These are phyloP conservation scores for Breynia disticha DNA, from an alignment of 441 rosid genomes.

Conservation along the genomic window DNA sequence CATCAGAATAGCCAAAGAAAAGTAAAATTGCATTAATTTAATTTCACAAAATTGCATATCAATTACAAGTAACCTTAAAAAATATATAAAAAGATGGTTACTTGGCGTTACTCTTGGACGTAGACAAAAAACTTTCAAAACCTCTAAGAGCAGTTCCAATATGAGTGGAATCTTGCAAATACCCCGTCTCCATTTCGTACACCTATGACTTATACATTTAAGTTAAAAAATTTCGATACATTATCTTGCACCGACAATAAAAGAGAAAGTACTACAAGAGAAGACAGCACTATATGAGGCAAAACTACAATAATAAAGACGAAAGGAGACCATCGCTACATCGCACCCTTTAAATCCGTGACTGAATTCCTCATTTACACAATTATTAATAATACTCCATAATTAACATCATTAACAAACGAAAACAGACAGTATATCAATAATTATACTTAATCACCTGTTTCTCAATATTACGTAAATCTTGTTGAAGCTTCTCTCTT, in stretches of 20 bases:
- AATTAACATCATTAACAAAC: constrained; percentile 1
- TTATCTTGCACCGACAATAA: neutral
- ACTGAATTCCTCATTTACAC: too few relatives aligned
- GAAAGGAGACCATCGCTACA: too few relatives aligned
- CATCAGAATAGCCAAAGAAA: neutral
- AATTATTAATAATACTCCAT: too few relatives aligned
- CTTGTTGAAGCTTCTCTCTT: constrained; percentile 82
- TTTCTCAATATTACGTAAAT: constrained; percentile 73
- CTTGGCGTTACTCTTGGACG: constrained; percentile 77
- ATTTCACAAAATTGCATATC: too few relatives aligned
- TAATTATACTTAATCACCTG: constrained; percentile 33
- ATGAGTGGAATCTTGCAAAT: constrained; percentile 88
- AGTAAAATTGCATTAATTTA: neutral
- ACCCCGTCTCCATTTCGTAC: constrained; percentile 92
- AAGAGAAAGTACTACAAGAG: constrained; percentile 23
- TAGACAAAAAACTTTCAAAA: constrained; percentile 85
- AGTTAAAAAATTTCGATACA: neutral
- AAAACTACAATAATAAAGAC: too few relatives aligned
- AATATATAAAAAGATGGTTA: constrained; percentile 32
- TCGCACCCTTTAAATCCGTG: too few relatives aligned
- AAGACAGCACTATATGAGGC: too few relatives aligned
- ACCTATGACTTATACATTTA: constrained; percentile 38
- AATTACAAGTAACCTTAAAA: neutral
- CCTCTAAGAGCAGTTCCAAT: constrained; percentile 91
- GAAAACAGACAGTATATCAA: constrained; percentile 10